Conservation (phyloP, 2,329 filamentous ascomycete species). For the Xylariaceae sp. region DNA sequence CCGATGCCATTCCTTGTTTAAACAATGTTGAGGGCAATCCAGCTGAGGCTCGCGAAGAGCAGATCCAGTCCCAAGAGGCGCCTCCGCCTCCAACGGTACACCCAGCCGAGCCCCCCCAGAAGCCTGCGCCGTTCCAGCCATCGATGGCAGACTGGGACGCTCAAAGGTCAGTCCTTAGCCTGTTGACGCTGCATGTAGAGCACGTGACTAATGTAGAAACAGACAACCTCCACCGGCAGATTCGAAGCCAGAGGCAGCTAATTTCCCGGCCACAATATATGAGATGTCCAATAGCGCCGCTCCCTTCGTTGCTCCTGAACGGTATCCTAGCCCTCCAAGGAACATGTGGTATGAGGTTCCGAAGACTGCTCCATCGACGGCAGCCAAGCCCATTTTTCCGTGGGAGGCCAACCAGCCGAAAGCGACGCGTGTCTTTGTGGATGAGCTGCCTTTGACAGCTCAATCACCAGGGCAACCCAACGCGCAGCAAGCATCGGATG, state of each 20-base stretch:
- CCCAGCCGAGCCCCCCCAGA: constrained; percentile 34
- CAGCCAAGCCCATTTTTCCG: constrained; percentile 73
- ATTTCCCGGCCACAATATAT: constrained; percentile 77
- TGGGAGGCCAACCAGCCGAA: constrained; percentile 73
- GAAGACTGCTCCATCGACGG: constrained; percentile 51
- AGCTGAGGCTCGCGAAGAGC: constrained; percentile 46
- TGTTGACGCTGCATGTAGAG: background rate
- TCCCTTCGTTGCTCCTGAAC: constrained; percentile 71
- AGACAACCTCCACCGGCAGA: constrained; percentile 61
- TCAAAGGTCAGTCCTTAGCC: constrained; percentile 44
- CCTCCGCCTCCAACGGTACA: constrained; percentile 36
- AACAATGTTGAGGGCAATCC: constrained; percentile 41
- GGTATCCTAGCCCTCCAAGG: constrained; percentile 78
- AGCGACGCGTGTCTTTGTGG: constrained; percentile 61
- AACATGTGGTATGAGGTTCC: constrained; percentile 89
- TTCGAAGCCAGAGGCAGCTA: constrained; percentile 78
- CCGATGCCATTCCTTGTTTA: constrained; percentile 29
- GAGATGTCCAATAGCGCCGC: constrained; percentile 73
- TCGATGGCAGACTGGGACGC: constrained; percentile 47
- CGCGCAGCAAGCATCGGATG: constrained; percentile 16
- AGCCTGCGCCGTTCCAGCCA: constrained; percentile 33
- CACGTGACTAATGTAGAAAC: constrained; percentile 16
- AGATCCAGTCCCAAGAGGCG: constrained; percentile 29
- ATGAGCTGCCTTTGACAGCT: constrained; percentile 41
- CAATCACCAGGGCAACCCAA: constrained; percentile 16